phyloP scores from a whole-genome alignment of 2,329 filamentous ascomycete genomes.

The Drechslerella dactyloides region DNA sequence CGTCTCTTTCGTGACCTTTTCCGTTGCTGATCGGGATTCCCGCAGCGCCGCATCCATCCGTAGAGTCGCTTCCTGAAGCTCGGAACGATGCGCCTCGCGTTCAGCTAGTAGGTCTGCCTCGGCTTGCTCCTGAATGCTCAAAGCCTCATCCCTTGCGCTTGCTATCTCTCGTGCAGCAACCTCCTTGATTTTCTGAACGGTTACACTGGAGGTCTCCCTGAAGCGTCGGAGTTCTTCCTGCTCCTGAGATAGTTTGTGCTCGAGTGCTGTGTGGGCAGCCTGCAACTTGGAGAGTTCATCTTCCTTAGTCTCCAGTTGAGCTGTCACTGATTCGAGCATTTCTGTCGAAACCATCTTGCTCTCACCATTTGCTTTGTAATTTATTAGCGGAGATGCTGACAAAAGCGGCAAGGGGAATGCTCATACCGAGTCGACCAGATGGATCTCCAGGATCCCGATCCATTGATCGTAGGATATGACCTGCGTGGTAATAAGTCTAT shows the following conservation, averaged over 20 bases:
- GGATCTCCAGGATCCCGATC: constrained; percentile 34
- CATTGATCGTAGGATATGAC: constrained; percentile 32
- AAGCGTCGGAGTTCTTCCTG: constrained; percentile 53
- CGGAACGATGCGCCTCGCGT: constrained; percentile 50
- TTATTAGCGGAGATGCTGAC: background rate
- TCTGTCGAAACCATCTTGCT: constrained; percentile 93
- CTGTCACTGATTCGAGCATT: constrained; percentile 81
- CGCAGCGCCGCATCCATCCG: constrained; percentile 42
- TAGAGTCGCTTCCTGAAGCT: constrained; percentile 40
- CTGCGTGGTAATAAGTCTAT: constrained; percentile 1
- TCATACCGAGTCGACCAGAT: constrained; percentile 31
- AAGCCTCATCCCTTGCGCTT: constrained; percentile 50
- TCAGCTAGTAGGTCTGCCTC: constrained; percentile 50
- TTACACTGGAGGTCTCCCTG: constrained; percentile 51
- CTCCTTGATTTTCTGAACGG: constrained; percentile 50
- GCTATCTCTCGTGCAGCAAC: constrained; percentile 45
- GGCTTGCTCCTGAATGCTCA: constrained; percentile 49
- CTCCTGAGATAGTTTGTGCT: constrained; percentile 61
- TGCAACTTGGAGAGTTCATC: constrained; percentile 66
- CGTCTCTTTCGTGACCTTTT: constrained; percentile 38
- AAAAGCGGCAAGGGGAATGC: background rate
- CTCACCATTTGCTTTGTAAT: constrained; percentile 71
- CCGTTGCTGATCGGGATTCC: constrained; percentile 29
- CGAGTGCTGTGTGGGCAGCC: constrained; percentile 64
- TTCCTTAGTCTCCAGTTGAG: constrained; percentile 76